phyloP scores from a whole-genome alignment of 306 rosid genomes.

The Luffa aegyptiaca region DNA sequence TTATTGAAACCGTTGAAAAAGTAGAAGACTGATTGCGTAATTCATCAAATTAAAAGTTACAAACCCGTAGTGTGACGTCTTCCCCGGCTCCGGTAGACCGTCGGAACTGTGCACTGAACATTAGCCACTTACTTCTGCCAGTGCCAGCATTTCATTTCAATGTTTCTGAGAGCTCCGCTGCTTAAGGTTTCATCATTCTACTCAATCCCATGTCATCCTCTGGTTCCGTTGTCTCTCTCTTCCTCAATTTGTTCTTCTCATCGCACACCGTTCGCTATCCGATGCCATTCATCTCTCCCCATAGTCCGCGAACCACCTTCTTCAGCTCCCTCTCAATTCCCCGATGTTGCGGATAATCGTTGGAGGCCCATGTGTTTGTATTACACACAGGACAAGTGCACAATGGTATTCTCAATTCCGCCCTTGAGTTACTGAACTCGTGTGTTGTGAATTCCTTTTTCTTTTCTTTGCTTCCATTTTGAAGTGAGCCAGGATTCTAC shows the following conservation, averaged over 20 bases:
- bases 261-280: background rate
- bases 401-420: conserved; percentile 33
- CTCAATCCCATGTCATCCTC: background rate
- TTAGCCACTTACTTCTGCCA: background rate
- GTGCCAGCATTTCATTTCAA: background rate
- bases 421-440: background rate
- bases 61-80: background rate
- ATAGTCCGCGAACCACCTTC: conserved; percentile 22
- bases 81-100: background rate
- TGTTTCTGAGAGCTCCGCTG: background rate
- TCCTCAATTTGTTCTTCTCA: background rate
- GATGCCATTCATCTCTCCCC: conserved; percentile 35
- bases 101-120: background rate
- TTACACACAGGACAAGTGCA: conserved; percentile 82
- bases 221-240: background rate
- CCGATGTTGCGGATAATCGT: conserved; percentile 19
- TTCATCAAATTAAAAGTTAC: too few relatives aligned
- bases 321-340: conserved; percentile 1
- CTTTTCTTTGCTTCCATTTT: background rate
- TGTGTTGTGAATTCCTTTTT: background rate
- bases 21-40: too few relatives aligned
- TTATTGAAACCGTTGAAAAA: too few relatives aligned
- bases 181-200: background rate
- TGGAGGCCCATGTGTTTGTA: conserved; percentile 80
- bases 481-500: background rate